These are phyloP conservation scores for Fremontodendron californicum DNA, from an alignment of 345 rosid species.

Conservation along the genomic window DNA sequence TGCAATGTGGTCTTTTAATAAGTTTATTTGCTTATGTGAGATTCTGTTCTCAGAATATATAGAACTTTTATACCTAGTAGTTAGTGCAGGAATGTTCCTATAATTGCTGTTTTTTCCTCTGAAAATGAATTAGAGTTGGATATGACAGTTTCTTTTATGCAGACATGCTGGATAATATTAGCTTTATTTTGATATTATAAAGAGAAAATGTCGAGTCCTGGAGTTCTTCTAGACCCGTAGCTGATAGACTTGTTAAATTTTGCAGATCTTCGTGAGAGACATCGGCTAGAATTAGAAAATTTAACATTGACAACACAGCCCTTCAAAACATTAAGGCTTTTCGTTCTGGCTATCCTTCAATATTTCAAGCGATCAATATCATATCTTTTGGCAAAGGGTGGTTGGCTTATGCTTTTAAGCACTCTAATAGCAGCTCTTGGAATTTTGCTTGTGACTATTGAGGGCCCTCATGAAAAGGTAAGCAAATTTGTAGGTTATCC, in stretches of 20 bases:
- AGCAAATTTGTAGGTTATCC: neutral
- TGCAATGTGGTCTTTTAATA: neutral
- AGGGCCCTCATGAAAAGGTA: conserved; percentile 93
- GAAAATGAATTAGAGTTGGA: neutral
- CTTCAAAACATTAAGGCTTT: conserved; percentile 63
- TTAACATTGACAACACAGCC: conserved; percentile 69
- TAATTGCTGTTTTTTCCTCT: neutral
- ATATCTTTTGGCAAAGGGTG: conserved; percentile 68
- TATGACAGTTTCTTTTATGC: neutral
- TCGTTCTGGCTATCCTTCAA: conserved; percentile 52
- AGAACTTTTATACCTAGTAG: neutral
- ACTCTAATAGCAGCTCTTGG: conserved; percentile 35
- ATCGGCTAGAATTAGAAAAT: conserved; percentile 65
- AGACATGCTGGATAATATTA: neutral
- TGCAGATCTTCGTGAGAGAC: conserved; percentile 60
- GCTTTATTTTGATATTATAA: neutral
- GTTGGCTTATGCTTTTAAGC: conserved; percentile 61
- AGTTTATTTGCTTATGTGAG: too few relatives aligned
- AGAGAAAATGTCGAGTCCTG: neutral
- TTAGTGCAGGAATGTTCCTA: neutral
- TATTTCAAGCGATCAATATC: conserved; percentile 43
- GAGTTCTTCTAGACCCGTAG: neutral
- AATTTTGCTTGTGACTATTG: conserved; percentile 61
- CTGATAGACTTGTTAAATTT: conserved; percentile 13
- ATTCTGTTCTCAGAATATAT: too few relatives aligned